phyloP scores from a whole-genome alignment of 768 basidiomycete species.

The Basidioascus undulatus region DNA sequence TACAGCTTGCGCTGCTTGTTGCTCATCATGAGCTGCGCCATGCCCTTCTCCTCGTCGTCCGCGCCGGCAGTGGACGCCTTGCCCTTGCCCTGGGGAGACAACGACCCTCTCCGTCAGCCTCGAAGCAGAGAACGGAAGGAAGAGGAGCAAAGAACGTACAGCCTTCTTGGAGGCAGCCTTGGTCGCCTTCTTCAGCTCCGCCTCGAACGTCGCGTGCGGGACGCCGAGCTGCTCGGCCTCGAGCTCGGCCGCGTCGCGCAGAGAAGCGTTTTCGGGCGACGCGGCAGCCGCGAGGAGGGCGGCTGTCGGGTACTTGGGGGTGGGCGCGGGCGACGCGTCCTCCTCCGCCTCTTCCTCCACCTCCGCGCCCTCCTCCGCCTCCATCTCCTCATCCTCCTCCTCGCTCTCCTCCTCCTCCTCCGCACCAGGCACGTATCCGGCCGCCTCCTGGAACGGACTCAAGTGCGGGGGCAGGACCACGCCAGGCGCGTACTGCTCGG shows the following conservation, averaged over 20 bases:
- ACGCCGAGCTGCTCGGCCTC: constrained; percentile 73
- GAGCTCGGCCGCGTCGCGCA: constrained; percentile 64
- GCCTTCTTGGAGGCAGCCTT: no score
- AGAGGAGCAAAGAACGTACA: neutral
- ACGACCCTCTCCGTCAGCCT: constrained; percentile 1
- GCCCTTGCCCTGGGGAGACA: constrained; percentile 19
- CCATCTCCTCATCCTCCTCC: constrained; percentile 19
- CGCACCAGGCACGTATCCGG: constrained; percentile 26
- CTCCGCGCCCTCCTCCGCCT: constrained; percentile 17
- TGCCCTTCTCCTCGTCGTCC: constrained; percentile 36
- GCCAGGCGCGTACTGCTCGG: constrained; percentile 68
- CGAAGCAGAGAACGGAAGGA: constrained; percentile 1
- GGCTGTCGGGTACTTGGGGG: constrained; percentile 16
- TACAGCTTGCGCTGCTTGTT: constrained; percentile 82
- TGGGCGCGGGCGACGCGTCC: neutral
- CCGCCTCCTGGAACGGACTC: constrained; percentile 42
- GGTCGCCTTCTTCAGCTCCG: constrained; percentile 36
- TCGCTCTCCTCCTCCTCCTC: constrained; percentile 31
- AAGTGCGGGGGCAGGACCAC: constrained; percentile 74
- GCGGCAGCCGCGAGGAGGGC: constrained; percentile 20
- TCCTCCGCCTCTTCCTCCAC: constrained; percentile 8
- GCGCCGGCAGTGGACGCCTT: constrained; percentile 16
- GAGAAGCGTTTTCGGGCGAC: constrained; percentile 33
- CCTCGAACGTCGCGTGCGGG: constrained; percentile 54
- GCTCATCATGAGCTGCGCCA: constrained; percentile 97